Percentiles rank a stretch among this genome's conserved stretches.
Conservation (phyloP, 2,329 filamentous ascomycete genomes). For the Ceratocystis colombiana region DNA sequence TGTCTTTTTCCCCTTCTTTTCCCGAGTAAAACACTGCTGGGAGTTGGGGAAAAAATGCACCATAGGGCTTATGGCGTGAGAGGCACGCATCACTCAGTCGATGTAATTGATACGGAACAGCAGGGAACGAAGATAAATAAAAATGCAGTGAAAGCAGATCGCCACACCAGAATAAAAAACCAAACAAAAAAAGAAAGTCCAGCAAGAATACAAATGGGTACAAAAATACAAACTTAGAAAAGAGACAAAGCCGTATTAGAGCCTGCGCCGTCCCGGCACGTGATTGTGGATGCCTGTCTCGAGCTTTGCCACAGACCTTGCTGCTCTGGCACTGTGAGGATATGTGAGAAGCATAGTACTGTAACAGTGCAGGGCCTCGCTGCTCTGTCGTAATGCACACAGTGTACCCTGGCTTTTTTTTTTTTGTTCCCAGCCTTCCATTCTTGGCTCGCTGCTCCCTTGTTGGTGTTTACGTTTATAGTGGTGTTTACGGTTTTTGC, state of each 20-base stretch:
- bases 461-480: background rate
- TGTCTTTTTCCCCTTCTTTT: too few species aligned
- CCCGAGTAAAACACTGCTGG: too few species aligned
- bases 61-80: too few species aligned
- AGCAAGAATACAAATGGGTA: background rate
- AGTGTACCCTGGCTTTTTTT: background rate
- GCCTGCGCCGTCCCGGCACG: constrained; percentile 7
- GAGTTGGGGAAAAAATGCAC: too few species aligned
- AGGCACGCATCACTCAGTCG: too few species aligned
- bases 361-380: background rate
- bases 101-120: background rate
- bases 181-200: background rate
- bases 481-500: background rate
- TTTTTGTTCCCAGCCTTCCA: constrained; percentile 8
- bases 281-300: background rate
- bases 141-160: background rate
- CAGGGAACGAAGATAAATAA: constrained; percentile 2
- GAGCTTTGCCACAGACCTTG: constrained; percentile 1
- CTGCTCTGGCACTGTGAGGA: background rate
- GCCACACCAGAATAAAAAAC: background rate
- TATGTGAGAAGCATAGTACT: background rate
- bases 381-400: background rate
- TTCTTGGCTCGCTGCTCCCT: constrained; percentile 8
- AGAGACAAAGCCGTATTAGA: background rate
- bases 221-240: background rate